Evolutionary conservation across 106 monocot species (phyloP).

Genomic region (Dendrobium catenatum): DNA sequence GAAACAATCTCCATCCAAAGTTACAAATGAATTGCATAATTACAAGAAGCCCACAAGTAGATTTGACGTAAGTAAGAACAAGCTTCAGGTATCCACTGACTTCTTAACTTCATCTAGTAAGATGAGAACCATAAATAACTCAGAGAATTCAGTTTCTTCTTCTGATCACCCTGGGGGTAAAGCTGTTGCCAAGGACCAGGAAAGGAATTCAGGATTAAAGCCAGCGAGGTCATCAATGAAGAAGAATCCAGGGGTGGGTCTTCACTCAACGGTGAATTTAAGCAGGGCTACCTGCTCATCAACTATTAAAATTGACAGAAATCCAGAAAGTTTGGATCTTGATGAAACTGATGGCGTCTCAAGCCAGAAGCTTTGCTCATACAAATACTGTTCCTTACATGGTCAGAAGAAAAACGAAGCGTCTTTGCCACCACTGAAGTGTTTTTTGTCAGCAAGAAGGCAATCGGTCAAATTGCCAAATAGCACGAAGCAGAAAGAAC

Average conservation of each 20-base stretch:
- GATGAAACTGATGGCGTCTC: constrained; percentile 13
- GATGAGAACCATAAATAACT: background rate
- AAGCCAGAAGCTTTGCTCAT: constrained; percentile 41
- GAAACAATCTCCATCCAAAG: background rate
- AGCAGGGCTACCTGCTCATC: constrained; percentile 48
- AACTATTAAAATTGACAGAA: constrained; percentile 40
- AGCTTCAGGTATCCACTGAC: background rate
- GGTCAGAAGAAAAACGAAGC: constrained; percentile 24
- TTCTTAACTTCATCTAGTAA: background rate
- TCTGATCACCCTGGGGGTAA: background rate
- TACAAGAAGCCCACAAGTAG: background rate
- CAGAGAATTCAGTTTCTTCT: background rate
- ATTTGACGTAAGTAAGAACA: background rate
- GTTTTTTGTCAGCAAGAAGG: constrained; percentile 35
- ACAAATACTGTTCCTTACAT: constrained; percentile 66
- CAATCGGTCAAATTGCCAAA: constrained; percentile 38
- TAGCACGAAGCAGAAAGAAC: constrained; percentile 19
- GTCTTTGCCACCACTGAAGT: constrained; percentile 30
- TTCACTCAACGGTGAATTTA: constrained; percentile 8
- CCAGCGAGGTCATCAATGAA: constrained; percentile 28
- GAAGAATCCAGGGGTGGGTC: constrained; percentile 24
- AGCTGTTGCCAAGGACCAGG: background rate
- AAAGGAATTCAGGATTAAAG: constrained; percentile 9
- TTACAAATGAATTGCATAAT: background rate
- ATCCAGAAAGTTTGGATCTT: constrained; percentile 28